Base-by-base conservation (phyloP, 2,329 filamentous ascomycete genomes). In the Colletotrichum filicis region DNA sequence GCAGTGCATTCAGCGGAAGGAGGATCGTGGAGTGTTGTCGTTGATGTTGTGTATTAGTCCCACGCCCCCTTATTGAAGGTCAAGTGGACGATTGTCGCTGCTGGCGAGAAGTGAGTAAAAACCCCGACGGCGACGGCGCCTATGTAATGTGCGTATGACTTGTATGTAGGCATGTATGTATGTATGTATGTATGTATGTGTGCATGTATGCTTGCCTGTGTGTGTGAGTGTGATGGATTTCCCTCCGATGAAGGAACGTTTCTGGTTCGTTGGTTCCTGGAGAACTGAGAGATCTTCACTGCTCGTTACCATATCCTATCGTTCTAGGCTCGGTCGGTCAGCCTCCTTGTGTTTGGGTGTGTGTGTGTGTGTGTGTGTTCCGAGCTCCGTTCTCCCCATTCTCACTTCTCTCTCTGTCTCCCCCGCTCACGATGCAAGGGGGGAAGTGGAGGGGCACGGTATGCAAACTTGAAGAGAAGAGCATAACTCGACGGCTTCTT, bases 251-350 rank as follows among this genome's bases (percentile, higher is more conserved):
- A 37, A 66, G 37, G 22, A 66, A 22, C 53, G 30, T 49, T 26
- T 58, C 16, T 66, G 61, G 61, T 66, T 69, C 53, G 67, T 59
- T 30, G 14, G n/a, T 22, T 28, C 22, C 32, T 30, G 37, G 37
- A 42, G 37, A 42, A 19, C 37, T 42, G n/a, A 61, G 56, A 32
- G 68, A 71, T 71, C 68, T 30, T 60, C 68, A 49, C 49, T 14
- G 46, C 26, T 11, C 26, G 52, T 35, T 63, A 28, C 69, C 65
- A 24, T 32, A 55, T 69, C 42, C 59, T 63, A 32, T 60, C 42
- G 56, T 71, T 67, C 64, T 62, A 71, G 68, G 35, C 58, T 68
- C 69, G 65, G 69, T 58, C 58, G 65, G 59, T 26, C 58, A 72
- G 42, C 65, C 69, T 69, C 65, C 69, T 72, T 69, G 42, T 19